These are phyloP conservation scores for Rhizophagus clarus DNA, from an alignment of 192 early-diverging fungal genomes.

Conservation along the genomic window DNA sequence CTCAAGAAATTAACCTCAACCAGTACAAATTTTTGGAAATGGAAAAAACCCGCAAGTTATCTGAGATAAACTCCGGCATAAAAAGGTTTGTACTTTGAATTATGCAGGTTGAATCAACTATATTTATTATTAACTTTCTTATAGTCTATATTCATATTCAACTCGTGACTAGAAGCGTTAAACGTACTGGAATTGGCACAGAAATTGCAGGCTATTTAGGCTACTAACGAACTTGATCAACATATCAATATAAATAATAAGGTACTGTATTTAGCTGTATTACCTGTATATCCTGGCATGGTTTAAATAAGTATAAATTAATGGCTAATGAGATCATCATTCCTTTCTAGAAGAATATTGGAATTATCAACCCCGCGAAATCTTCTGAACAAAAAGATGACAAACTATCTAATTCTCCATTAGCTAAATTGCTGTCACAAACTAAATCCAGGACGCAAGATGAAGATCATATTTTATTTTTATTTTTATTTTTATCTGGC, in stretches of 20 bases:
- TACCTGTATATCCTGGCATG: not conserved
- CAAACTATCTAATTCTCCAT: too few species aligned
- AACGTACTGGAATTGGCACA: not conserved
- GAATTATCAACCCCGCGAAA: not conserved
- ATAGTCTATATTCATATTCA: constrained; percentile 1
- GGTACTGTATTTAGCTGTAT: too few species aligned
- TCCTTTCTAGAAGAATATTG: not conserved
- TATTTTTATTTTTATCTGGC: too few species aligned
- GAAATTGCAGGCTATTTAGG: not conserved
- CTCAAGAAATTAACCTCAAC: not conserved
- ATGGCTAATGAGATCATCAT: not conserved
- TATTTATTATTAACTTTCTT: constrained; percentile 3
- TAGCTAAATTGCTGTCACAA: too few species aligned
- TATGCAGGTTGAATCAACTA: not conserved
- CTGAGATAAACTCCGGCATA: not conserved
- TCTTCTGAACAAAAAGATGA: not conserved
- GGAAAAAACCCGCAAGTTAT: not conserved
- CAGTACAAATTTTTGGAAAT: not conserved
- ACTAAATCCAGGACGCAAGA: too few species aligned
- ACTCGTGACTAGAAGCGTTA: not conserved
- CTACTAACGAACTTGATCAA: not conserved
- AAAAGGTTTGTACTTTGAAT: constrained; percentile 9
- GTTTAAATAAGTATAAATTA: constrained; percentile 1
- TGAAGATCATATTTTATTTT: too few species aligned
- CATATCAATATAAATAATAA: not conserved